Conservation (phyloP, 441 rosid genomes). For the Mallotus japonicus region DNA sequence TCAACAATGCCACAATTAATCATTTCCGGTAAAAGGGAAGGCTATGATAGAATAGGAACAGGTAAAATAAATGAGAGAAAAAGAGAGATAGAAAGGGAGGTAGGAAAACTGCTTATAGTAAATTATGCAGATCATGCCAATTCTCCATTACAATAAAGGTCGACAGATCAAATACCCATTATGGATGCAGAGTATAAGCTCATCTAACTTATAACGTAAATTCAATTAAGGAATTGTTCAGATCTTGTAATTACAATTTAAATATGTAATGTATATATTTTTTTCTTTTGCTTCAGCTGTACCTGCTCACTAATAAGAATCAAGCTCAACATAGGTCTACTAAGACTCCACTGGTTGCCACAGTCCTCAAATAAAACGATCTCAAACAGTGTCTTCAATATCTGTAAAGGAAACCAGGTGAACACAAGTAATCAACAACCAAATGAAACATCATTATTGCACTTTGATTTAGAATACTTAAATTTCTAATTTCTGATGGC, state of each 20-base stretch:
- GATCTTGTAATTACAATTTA: not conserved
- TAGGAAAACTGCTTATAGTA: not conserved
- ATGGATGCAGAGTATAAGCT: not conserved
- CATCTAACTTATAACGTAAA: not conserved
- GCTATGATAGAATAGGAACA: not conserved
- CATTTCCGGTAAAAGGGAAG: not conserved
- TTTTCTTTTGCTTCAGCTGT: not conserved
- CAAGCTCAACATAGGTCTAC: constrained; percentile 97
- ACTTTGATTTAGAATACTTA: not conserved
- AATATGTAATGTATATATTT: no score
- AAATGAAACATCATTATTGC: not conserved
- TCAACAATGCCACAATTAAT: not conserved
- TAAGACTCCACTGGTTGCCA: constrained; percentile 98
- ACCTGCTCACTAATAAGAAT: constrained; percentile 94
- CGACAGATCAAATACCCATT: not conserved
- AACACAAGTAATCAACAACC: not conserved
- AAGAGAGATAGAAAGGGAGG: not conserved
- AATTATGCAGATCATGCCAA: not conserved
- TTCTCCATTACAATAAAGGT: not conserved
- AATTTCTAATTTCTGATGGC: not conserved
- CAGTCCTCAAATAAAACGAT: constrained; percentile 96
- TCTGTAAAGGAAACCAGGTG: constrained; percentile 40
- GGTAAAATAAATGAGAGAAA: no score
- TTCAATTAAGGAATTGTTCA: not conserved
- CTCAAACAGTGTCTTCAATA: constrained; percentile 91